Evolutionary conservation across 495 filamentous ascomycete species (phyloP).

Genomic region (Aspergillus ellipticus): DNA sequence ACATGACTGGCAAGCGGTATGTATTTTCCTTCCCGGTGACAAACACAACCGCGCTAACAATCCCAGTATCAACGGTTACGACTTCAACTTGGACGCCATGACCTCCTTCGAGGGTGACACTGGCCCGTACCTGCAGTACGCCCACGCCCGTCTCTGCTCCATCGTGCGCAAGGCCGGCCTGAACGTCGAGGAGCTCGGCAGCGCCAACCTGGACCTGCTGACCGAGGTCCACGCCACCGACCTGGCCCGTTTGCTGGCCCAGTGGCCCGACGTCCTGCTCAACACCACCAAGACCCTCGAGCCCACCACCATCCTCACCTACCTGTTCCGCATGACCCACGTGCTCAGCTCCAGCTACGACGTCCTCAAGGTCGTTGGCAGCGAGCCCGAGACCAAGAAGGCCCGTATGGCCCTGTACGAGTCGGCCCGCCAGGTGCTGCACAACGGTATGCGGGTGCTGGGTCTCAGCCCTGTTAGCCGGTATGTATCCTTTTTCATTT

Average conservation of each 20-base stretch:
- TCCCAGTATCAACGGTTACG: slow-evolving; percentile 58
- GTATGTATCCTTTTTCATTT: slow-evolving; percentile 26
- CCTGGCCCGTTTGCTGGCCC: slow-evolving; percentile 55
- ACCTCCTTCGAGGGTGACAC: slow-evolving; percentile 69
- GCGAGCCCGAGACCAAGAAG: slow-evolving; percentile 64
- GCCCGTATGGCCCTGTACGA: slow-evolving; percentile 82
- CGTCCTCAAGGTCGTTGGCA: slow-evolving; percentile 73
- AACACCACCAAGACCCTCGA: slow-evolving; percentile 62
- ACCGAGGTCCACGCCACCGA: slow-evolving; percentile 54
- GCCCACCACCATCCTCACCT: slow-evolving; percentile 67
- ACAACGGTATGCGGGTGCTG: slow-evolving; percentile 81
- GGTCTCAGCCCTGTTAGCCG: slow-evolving; percentile 75
- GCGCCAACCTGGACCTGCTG: slow-evolving; percentile 55
- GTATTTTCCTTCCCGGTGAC: slow-evolving; percentile 9
- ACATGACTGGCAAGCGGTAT: slow-evolving; percentile 66
- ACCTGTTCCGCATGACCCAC: slow-evolving; percentile 88
- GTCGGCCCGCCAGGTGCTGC: slow-evolving; percentile 68
- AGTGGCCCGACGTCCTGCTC: slow-evolving; percentile 61
- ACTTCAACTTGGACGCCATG: slow-evolving; percentile 66
- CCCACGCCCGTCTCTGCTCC: slow-evolving; percentile 63
- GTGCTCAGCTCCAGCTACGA: slow-evolving; percentile 80
- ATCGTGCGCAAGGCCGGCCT: slow-evolving; percentile 54
- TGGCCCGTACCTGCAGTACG: slow-evolving; percentile 67
- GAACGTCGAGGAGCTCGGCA: slow-evolving; percentile 37
- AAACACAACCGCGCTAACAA: slow-evolving; percentile 6